Conservation (phyloP, 352 stramenopile species). For the Phytophthora sp. region DNA sequence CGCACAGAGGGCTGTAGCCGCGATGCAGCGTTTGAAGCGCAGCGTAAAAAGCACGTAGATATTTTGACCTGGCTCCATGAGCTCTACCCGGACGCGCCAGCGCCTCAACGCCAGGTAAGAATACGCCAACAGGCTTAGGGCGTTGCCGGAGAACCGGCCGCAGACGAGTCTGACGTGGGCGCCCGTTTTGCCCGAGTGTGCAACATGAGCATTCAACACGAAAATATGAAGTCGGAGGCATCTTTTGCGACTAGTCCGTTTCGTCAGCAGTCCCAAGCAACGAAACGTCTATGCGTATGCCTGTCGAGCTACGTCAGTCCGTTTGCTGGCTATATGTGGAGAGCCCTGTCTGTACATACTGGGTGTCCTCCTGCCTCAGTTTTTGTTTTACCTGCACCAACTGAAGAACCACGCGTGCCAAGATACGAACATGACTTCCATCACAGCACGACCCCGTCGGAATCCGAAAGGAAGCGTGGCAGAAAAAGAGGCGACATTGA, state of each 20-base stretch:
- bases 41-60: slow-evolving; percentile 25
- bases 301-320: not conserved
- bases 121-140: slow-evolving; percentile 11
- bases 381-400: slow-evolving; percentile 17
- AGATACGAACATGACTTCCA: slow-evolving; percentile 8
- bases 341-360: not conserved
- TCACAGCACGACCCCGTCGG: not conserved
- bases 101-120: slow-evolving; percentile 15
- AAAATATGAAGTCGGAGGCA: not conserved
- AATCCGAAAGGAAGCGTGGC: not conserved
- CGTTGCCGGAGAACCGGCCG: not conserved
- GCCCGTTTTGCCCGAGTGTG: too few species aligned
- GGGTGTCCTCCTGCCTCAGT: slow-evolving; percentile 2
- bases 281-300: slow-evolving; percentile 12
- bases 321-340: not conserved
- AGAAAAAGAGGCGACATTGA: slow-evolving; percentile 25
- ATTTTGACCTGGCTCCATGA: slow-evolving; percentile 41
- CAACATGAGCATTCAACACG: not conserved
- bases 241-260: slow-evolving; percentile 26
- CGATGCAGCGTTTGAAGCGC: slow-evolving; percentile 35
- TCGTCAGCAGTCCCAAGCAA: slow-evolving; percentile 16
- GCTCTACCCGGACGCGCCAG: slow-evolving; percentile 33
- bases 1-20: slow-evolving; percentile 33
- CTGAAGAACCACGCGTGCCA: not conserved
- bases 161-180: too few species aligned